Base-by-base conservation (phyloP, 176 grass and related monocot species). In the Rhipidocladum racemiflorum region DNA sequence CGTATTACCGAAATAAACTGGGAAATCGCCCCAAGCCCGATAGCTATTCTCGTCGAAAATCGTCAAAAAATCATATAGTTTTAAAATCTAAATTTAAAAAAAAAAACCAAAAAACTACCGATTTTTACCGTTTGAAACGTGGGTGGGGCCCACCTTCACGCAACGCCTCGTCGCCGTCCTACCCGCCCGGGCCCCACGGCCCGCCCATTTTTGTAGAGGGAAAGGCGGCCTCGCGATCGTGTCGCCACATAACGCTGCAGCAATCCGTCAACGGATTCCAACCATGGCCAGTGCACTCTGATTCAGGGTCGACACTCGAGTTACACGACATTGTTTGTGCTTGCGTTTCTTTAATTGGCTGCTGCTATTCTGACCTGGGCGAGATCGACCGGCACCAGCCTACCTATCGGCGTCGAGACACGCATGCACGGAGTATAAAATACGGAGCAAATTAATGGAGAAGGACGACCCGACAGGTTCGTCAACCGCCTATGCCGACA, bases 291-390 rank as follows among this genome's bases (percentile, higher is more conserved):
- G 54, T 71, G 79, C 53, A 61, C 66, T 23, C 34, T 13, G 65
- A 60, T 60, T 81, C 65, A 81, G 49, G 35, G 24, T 15, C 65
- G 77, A 38, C 21, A 11, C 77, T 80, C 63, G 21, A 55, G 77
- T 68, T 45, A 67, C 76, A 50, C 6, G 45, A 0, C 38, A 27
- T 49, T 64, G 44, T 29, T 83, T 25, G 17, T 35, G 0, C 7
- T 11, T 5, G 14, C 43, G 72, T 24, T 11, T 39, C 35, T 4
- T 18, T 23, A 3, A 42, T 35, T n/a, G 5, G 13, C 3, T 4
- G 3, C 20, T n/a, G 1, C 5, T 51, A 51, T 18, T 49, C 46
- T 9, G 40, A 74, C 70, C 64, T 51, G 50, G 2, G 0, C 1
- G 5, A 39, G 16, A 63, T 11, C 0, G 36, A 3, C 4, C 4